Evolutionary conservation across 306 rosid species (phyloP).

Genomic region (Leucaena leucocephala): DNA sequence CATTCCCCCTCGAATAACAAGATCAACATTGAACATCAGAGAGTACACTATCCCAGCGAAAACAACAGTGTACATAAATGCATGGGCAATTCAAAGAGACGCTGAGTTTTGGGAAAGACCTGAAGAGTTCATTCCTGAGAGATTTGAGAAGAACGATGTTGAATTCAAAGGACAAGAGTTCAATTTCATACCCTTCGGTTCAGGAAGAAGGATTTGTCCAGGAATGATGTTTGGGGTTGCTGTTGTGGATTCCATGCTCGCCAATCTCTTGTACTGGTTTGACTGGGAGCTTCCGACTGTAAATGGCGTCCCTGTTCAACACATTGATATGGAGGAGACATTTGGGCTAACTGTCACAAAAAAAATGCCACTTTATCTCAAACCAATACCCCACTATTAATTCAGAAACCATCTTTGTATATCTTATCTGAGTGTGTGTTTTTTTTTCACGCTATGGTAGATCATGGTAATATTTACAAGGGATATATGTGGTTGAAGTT

Average conservation of each 20-base stretch:
- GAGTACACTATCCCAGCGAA: conserved; percentile 46
- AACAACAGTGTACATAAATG: conserved; percentile 44
- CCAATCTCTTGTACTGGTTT: conserved; percentile 44
- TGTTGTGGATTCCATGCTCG: conserved; percentile 31
- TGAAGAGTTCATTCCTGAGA: conserved; percentile 34
- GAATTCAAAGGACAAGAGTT: conserved; percentile 20
- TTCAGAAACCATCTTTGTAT: too few relatives aligned
- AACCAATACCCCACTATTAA: neutral
- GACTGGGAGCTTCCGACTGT: conserved; percentile 35
- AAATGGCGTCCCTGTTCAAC: neutral
- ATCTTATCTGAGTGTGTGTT: too few relatives aligned
- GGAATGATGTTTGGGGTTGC: conserved; percentile 33
- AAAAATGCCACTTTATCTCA: conserved; percentile 35
- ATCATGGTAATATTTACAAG: too few relatives aligned
- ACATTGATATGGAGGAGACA: conserved; percentile 32
- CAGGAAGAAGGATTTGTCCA: conserved; percentile 41
- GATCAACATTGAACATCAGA: conserved; percentile 5
- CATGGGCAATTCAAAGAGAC: conserved; percentile 53
- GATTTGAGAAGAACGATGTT: conserved; percentile 22
- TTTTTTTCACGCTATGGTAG: too few relatives aligned
- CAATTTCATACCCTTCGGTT: conserved; percentile 34
- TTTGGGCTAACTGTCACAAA: conserved; percentile 5
- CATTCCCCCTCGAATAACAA: conserved; percentile 42
- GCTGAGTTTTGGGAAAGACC: conserved; percentile 36
- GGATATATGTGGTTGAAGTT: too few relatives aligned